Conservation (phyloP, 768 basidiomycete genomes). For the Thelephora ganbajun region DNA sequence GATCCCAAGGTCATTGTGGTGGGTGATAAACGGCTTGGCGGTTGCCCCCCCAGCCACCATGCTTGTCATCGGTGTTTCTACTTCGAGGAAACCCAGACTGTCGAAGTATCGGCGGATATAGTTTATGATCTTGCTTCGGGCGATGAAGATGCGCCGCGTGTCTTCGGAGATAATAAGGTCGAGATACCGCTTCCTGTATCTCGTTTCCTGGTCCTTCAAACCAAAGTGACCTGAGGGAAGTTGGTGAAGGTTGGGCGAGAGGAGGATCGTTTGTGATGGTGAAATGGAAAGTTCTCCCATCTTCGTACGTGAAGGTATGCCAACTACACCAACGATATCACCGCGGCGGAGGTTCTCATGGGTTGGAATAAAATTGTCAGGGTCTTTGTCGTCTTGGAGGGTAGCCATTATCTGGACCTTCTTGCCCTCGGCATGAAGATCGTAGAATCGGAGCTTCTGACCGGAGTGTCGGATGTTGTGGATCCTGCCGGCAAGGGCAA, state of each 20-base stretch:
- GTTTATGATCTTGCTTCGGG: slow-evolving; percentile 81
- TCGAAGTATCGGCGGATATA: slow-evolving; percentile 89
- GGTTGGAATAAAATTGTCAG: slow-evolving; percentile 47
- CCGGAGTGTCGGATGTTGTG: slow-evolving; percentile 79
- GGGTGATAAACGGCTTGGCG: slow-evolving; percentile 97
- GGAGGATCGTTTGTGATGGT: slow-evolving; percentile 68
- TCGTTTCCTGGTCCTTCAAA: slow-evolving; percentile 92
- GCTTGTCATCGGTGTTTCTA: slow-evolving; percentile 97
- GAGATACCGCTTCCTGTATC: slow-evolving; percentile 97
- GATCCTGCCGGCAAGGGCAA: slow-evolving; percentile 78
- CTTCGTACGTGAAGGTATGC: slow-evolving; percentile 82
- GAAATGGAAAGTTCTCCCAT: slow-evolving; percentile 91
- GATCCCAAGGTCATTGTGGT: slow-evolving; percentile 95
- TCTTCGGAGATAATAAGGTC: slow-evolving; percentile 91
- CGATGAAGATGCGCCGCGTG: slow-evolving; percentile 83
- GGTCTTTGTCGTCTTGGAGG: slow-evolving; percentile 60
- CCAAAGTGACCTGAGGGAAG: slow-evolving; percentile 88
- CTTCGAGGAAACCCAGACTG: slow-evolving; percentile 88
- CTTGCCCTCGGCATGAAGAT: slow-evolving; percentile 80
- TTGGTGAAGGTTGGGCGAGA: slow-evolving; percentile 93
- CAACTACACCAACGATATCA: slow-evolving; percentile 89
- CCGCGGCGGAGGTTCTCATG: slow-evolving; percentile 90
- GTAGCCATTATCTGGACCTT: slow-evolving; percentile 95
- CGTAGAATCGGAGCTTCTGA: slow-evolving; percentile 85
- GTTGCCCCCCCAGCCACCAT: slow-evolving; percentile 95